Conservation (phyloP, 2,329 filamentous ascomycete genomes). For the Aspergillaceae sp. region DNA sequence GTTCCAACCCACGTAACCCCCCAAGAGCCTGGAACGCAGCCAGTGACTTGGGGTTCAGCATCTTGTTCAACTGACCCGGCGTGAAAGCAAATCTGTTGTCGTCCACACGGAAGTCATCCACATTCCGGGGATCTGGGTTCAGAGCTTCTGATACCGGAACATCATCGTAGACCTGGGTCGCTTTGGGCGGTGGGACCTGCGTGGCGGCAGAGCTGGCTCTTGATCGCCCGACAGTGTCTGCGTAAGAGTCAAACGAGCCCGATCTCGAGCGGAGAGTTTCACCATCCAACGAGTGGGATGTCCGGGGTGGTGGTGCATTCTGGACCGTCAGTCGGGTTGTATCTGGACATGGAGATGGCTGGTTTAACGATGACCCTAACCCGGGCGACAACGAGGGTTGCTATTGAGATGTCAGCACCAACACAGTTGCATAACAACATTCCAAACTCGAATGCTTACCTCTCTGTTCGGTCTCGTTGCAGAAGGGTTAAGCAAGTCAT, state of each 20-base stretch:
- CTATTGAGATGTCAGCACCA: constrained; percentile 1
- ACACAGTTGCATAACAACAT: background rate
- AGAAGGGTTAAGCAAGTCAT: constrained; percentile 8
- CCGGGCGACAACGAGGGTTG: background rate
- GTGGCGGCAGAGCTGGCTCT: constrained; percentile 26
- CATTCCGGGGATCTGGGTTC: constrained; percentile 65
- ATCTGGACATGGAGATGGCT: constrained; percentile 15
- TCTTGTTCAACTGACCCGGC: constrained; percentile 68
- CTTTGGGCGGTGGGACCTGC: constrained; percentile 2
- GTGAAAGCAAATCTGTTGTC: constrained; percentile 81
- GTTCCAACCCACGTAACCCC: constrained; percentile 68
- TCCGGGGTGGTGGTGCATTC: constrained; percentile 18
- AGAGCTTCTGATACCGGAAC: constrained; percentile 50
- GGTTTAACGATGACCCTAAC: constrained; percentile 1
- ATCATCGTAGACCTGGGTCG: constrained; percentile 23
- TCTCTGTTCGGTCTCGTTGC: constrained; percentile 4
- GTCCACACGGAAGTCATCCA: constrained; percentile 64
- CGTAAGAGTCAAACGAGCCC: constrained; percentile 31
- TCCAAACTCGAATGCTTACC: constrained; percentile 5
- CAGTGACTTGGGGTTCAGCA: constrained; percentile 82
- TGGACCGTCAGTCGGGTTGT: constrained; percentile 19
- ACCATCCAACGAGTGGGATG: constrained; percentile 32
- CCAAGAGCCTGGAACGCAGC: constrained; percentile 73
- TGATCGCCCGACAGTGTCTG: constrained; percentile 26
- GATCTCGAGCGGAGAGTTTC: constrained; percentile 38